Evolutionary conservation across 2,329 filamentous ascomycete genomes (phyloP).

Genomic region (Arachnomyces sp.): DNA sequence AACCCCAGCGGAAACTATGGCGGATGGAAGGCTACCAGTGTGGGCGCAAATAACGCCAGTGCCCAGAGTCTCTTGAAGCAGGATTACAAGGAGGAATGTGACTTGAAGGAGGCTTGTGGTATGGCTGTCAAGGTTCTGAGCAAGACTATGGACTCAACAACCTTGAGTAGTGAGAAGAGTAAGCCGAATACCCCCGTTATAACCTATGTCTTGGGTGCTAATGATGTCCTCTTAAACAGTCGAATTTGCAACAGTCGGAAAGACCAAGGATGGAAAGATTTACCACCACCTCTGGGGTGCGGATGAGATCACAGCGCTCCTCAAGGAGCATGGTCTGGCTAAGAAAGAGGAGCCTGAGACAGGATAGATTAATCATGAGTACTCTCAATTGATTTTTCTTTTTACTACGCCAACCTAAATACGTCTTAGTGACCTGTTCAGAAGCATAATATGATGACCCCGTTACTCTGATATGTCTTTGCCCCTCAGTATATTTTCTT

Average conservation of each 20-base stretch:
- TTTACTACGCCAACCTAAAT: too few species aligned
- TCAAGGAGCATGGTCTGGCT: constrained; percentile 92
- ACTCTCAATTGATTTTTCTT: too few species aligned
- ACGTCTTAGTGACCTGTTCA: too few species aligned
- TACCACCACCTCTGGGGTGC: constrained; percentile 97
- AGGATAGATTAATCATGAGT: constrained; percentile 28
- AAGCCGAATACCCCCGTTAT: constrained; percentile 33
- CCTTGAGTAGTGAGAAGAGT: constrained; percentile 99
- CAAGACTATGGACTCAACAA: constrained; percentile 99
- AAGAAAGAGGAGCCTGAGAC: constrained; percentile 67
- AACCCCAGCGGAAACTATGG: constrained; percentile 99
- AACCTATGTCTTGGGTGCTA: constrained; percentile 8
- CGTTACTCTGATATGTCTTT: too few species aligned
- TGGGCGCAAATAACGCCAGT: constrained; percentile 95
- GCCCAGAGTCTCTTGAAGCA: constrained; percentile 97
- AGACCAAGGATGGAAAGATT: constrained; percentile 90
- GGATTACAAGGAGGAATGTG: constrained; percentile 98
- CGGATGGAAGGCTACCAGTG: constrained; percentile 97
- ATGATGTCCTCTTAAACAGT: constrained; percentile 47
- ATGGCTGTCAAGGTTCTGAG: constrained; percentile 98
- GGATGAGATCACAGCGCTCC: constrained; percentile 86
- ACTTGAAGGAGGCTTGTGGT: constrained; percentile 89
- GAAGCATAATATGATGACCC: too few species aligned
- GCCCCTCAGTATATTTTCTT: too few species aligned
- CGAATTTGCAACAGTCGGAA: constrained; percentile 95